Percentiles rank a stretch among this genome's conserved stretches.
Conservation (phyloP, 176 grass and related monocot species). For the Zoysia japonica region DNA sequence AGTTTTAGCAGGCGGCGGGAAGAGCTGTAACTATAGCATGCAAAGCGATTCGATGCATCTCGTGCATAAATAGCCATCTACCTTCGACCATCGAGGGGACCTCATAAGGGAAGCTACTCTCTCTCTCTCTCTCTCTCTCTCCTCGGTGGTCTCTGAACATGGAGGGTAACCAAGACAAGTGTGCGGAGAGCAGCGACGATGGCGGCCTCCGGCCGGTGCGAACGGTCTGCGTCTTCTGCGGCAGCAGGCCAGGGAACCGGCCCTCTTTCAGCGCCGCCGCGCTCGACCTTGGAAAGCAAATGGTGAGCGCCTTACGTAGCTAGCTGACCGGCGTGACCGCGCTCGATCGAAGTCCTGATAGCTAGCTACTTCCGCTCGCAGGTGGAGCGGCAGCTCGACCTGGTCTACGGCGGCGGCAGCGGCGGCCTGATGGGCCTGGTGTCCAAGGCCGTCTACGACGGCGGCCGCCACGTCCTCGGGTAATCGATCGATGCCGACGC, state of each 20-base stretch:
- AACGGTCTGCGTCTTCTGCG: constrained; percentile 88
- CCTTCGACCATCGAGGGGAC: neutral
- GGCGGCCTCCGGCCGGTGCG: constrained; percentile 33
- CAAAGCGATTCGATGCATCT: neutral
- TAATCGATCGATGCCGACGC: constrained; percentile 23
- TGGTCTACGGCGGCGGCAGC: constrained; percentile 97
- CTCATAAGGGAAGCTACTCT: neutral
- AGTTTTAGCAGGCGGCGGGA: neutral
- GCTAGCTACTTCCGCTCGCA: constrained; percentile 13
- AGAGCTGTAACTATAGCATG: neutral
- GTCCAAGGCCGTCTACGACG: constrained; percentile 78
- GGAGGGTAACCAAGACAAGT: constrained; percentile 47
- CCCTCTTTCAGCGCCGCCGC: constrained; percentile 77
- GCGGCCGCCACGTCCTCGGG: constrained; percentile 90
- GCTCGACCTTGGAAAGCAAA: constrained; percentile 71
- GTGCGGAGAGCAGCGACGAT: constrained; percentile 3
- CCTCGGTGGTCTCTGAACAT: constrained; percentile 21
- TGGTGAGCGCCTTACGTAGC: constrained; percentile 45
- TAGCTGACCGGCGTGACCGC: neutral
- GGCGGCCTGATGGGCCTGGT: constrained; percentile 87
- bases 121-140: neutral
- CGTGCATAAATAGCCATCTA: neutral
- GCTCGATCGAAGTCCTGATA: neutral
- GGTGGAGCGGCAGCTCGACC: constrained; percentile 75
- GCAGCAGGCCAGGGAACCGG: constrained; percentile 70